These are phyloP conservation scores for Naegleria fowleri DNA, from an alignment of 208 protist genomes.

Conservation along the genomic window DNA sequence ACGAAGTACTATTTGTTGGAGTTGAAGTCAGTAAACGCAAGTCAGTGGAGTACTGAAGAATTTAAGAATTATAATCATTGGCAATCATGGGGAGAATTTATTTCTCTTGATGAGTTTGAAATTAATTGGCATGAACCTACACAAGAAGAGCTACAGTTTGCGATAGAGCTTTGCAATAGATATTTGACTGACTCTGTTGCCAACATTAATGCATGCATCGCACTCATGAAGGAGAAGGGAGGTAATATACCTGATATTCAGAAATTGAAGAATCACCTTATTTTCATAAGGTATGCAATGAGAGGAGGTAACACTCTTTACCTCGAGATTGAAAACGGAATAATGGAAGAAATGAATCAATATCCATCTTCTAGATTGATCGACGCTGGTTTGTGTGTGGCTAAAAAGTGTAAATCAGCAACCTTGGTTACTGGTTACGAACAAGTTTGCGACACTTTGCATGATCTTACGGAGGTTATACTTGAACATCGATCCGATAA, in stretches of 20 bases:
- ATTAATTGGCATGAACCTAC: slow-evolving; percentile 15
- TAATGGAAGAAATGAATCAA: neutral
- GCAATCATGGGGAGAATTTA: neutral
- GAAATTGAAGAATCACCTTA: slow-evolving; percentile 4
- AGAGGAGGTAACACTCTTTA: neutral
- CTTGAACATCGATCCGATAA: neutral
- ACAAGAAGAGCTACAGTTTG: neutral
- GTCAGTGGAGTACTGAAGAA: neutral
- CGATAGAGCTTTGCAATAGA: neutral
- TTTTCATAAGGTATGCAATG: neutral
- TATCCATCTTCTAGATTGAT: neutral
- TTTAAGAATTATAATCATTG: neutral
- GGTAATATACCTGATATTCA: neutral
- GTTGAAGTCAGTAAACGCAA: neutral
- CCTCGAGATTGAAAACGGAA: neutral
- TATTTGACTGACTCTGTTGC: neutral
- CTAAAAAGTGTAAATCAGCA: too few relatives aligned
- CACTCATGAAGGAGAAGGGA: neutral
- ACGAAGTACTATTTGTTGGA: neutral
- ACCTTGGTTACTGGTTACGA: neutral
- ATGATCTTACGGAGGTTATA: neutral
- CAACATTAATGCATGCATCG: neutral
- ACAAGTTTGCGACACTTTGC: neutral
- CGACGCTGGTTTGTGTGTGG: neutral
- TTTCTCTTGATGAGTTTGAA: neutral